Evolutionary conservation across 208 protist genomes (phyloP), one percentile per base, ranked within the genome.

Genomic region (Acanthamoeba triangularis): DNA sequence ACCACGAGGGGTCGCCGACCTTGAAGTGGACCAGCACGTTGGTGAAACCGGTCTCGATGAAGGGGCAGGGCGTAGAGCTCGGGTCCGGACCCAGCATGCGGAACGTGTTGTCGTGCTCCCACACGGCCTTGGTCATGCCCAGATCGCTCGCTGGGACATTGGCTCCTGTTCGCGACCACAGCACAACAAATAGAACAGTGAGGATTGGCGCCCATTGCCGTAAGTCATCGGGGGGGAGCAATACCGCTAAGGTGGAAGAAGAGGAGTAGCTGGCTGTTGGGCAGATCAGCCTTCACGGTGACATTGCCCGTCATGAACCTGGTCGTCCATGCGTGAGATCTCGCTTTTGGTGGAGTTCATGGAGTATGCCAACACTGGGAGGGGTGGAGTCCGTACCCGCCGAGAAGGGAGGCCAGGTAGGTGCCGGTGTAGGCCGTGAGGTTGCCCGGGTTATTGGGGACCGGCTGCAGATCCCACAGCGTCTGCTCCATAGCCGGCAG

Each of bases 381-480:
- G 11, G 2, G 11, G 20, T 8, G 28, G 13, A 20, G 8, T n/a
- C 20, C 37, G 13, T 52, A 82, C 74, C 28, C 82, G 49, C 63
- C 18, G 14, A 90, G 33, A 35, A 16, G 33, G 10, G 52, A 67
- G 54, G 54, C 82, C 0, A 90, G 4, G 54, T 65, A 90, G 82
- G 82, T 90, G 28, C 82, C 82, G 49, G 63, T 10, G 49, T 30
- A 90, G 23, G 25, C 54, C 2, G 41, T 90, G 18, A 90, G 82
- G n/a, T 90, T 59, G 82, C 82, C 82, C 10, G 82, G 82, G 54
- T 35, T 63, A 49, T 5, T 14, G 6, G 82, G 82, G 2, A 65
- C 3, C 3, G 82, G 82, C 82, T 90, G 82, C 41, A 90, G 23
- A 1, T 59, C 47, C 82, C 82, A 90, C 82, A 90, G 28, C 14